Evolutionary conservation across 2,329 filamentous ascomycete species (phyloP).

Genomic region (Huntiella moniliformis): DNA sequence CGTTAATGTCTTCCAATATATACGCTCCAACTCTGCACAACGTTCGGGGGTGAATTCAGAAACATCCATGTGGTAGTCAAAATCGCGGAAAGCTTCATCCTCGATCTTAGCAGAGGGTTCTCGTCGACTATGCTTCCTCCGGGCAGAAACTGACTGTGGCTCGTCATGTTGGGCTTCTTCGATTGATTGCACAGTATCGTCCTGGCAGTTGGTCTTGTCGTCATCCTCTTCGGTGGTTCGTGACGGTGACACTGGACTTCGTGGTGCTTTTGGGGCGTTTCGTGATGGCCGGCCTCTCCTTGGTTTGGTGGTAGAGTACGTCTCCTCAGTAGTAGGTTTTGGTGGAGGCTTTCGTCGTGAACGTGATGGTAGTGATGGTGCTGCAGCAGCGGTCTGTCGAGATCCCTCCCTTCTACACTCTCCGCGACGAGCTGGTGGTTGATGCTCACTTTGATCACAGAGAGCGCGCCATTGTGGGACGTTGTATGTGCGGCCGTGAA

Average conservation of each 20-base stretch:
- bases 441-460: conserved; percentile 87
- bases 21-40: conserved; percentile 82
- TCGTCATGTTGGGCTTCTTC: conserved; percentile 21
- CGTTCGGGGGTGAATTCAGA: conserved; percentile 81
- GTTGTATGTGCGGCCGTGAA: conserved; percentile 91
- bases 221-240: conserved; percentile 12
- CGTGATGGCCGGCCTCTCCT: conserved; percentile 20
- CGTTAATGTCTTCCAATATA: conserved; percentile 93
- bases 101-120: conserved; percentile 67
- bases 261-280: conserved; percentile 13
- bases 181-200: conserved; percentile 22
- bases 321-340: not conserved
- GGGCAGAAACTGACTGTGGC: conserved; percentile 62
- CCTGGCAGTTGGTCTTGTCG: conserved; percentile 22
- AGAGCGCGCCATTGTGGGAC: conserved; percentile 88
- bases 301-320: conserved; percentile 21
- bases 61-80: conserved; percentile 74
- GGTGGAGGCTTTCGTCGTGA: not conserved
- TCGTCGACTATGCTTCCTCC: conserved; percentile 67
- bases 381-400: conserved; percentile 22
- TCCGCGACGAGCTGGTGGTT: conserved; percentile 78
- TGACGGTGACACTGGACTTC: not conserved
- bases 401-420: conserved; percentile 45
- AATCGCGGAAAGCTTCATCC: conserved; percentile 75
- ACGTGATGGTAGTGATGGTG: not conserved